A percentile compares a stretch with the other conserved stretches of the same genome.
These are phyloP conservation scores for Alternaria incomplexa DNA, from an alignment of 2,329 filamentous ascomycete species.

Conservation along the genomic window DNA sequence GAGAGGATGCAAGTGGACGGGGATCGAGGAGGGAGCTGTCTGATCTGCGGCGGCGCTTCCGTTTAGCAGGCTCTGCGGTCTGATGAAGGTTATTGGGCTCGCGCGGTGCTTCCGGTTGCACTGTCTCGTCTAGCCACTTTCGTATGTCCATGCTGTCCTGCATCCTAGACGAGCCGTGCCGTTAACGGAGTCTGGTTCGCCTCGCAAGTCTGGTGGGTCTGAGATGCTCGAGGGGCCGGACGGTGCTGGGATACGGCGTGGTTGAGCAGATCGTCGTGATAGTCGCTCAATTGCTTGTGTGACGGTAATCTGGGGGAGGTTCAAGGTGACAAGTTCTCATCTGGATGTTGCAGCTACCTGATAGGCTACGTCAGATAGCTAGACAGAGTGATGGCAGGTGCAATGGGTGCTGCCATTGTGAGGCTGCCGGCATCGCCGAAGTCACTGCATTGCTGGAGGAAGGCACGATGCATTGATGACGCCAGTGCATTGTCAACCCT, in stretches of 20 bases:
- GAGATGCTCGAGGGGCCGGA: slow-evolving; percentile 6
- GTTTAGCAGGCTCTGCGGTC: slow-evolving; percentile 4
- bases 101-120: slow-evolving; percentile 39
- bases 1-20: slow-evolving; percentile 15
- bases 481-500: not conserved
- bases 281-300: slow-evolving; percentile 29
- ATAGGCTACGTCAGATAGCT: not conserved
- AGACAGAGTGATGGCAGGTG: not conserved
- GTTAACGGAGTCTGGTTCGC: slow-evolving; percentile 8
- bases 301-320: slow-evolving; percentile 14
- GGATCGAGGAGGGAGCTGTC: slow-evolving; percentile 49
- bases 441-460: slow-evolving; percentile 2
- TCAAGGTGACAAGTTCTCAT: not conserved
- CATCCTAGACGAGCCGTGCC: slow-evolving; percentile 30
- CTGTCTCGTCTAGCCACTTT: slow-evolving; percentile 53
- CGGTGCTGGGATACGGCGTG: slow-evolving; percentile 37
- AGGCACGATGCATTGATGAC: slow-evolving; percentile 5
- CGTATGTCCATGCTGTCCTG: slow-evolving; percentile 51
- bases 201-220: slow-evolving; percentile 12
- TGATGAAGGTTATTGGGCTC: slow-evolving; percentile 21
- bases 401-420: not conserved
- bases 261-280: slow-evolving; percentile 11
- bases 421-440: not conserved
- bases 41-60: slow-evolving; percentile 41
- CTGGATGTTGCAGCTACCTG: not conserved